phyloP scores from a whole-genome alignment of 768 basidiomycete genomes.

The Lactarius hengduanensis region DNA sequence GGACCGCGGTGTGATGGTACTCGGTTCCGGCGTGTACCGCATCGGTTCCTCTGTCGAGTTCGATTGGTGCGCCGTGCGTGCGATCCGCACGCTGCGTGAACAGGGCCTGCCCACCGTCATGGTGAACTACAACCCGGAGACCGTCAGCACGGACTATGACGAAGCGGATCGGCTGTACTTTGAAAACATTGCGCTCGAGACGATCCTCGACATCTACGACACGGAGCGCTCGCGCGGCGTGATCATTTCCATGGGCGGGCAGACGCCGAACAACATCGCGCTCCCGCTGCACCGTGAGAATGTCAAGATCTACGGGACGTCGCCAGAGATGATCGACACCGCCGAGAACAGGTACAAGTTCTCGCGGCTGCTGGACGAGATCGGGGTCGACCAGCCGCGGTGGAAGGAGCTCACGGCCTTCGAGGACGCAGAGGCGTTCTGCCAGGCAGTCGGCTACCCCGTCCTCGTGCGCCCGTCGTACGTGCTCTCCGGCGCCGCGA shows the following conservation, averaged over 20 bases:
- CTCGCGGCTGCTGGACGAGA: constrained; percentile 94
- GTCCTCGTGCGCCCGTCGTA: constrained; percentile 97
- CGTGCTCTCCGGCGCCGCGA: constrained; percentile 98
- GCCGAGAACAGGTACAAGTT: constrained; percentile 99
- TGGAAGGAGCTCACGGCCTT: constrained; percentile 97
- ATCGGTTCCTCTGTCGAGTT: constrained; percentile 99
- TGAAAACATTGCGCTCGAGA: constrained; percentile 96
- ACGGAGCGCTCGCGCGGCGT: constrained; percentile 84
- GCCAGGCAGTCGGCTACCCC: constrained; percentile 90
- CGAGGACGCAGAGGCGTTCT: constrained; percentile 85
- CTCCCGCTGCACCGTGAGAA: constrained; percentile 94
- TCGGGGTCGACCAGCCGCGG: constrained; percentile 95
- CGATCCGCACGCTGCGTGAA: constrained; percentile 94
- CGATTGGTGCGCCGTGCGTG: constrained; percentile 99
- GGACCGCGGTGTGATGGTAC: constrained; percentile 94
- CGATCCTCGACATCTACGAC: constrained; percentile 96
- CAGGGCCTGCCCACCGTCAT: constrained; percentile 93
- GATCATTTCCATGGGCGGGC: constrained; percentile 97
- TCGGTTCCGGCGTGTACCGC: constrained; percentile 97
- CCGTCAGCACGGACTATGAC: constrained; percentile 98
- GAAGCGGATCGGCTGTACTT: constrained; percentile 98
- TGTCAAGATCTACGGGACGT: constrained; percentile 97
- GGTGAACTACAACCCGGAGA: constrained; percentile 99
- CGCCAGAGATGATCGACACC: constrained; percentile 99
- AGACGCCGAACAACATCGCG: constrained; percentile 98